Evolutionary conservation across 257 asterid species (phyloP).

Genomic region (Thymus mandschuricus): DNA sequence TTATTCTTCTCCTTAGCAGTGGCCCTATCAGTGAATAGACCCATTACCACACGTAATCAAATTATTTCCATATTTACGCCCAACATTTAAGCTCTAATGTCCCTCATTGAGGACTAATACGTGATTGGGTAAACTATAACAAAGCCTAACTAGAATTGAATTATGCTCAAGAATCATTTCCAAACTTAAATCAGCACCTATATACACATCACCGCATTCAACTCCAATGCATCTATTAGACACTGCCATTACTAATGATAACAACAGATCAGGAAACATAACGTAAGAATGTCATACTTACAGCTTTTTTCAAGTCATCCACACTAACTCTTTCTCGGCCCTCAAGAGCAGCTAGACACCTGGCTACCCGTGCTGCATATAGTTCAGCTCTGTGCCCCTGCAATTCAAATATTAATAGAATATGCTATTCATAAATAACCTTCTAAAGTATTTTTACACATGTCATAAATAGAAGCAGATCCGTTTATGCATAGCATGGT

Average conservation of each 20-base stretch:
- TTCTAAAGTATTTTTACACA: constrained; percentile 1
- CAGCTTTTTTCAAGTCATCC: constrained; percentile 99
- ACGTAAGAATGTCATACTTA: constrained; percentile 48
- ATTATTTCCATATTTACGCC: not conserved
- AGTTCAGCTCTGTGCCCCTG: constrained; percentile 99
- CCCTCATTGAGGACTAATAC: not conserved
- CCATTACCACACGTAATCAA: not conserved
- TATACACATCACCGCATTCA: not conserved
- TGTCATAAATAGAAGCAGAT: not conserved
- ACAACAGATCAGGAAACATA: constrained; percentile 22
- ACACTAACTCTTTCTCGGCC: constrained; percentile 88
- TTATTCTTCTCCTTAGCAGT: not conserved
- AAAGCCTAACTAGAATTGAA: not conserved
- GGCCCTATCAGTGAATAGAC: constrained; percentile 1
- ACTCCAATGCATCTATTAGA: constrained; percentile 11
- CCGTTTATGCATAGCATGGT: not conserved
- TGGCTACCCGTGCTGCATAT: constrained; percentile 96
- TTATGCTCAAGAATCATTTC: not conserved
- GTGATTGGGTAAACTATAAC: not conserved
- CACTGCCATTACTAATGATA: not conserved
- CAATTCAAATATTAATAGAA: constrained; percentile 29
- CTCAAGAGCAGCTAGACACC: constrained; percentile 93
- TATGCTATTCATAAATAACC: not conserved
- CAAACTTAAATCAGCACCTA: constrained; percentile 1
- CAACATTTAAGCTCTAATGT: constrained; percentile 5